Conservation (phyloP, 768 basidiomycete genomes). For the Daedaleopsis nitida region DNA sequence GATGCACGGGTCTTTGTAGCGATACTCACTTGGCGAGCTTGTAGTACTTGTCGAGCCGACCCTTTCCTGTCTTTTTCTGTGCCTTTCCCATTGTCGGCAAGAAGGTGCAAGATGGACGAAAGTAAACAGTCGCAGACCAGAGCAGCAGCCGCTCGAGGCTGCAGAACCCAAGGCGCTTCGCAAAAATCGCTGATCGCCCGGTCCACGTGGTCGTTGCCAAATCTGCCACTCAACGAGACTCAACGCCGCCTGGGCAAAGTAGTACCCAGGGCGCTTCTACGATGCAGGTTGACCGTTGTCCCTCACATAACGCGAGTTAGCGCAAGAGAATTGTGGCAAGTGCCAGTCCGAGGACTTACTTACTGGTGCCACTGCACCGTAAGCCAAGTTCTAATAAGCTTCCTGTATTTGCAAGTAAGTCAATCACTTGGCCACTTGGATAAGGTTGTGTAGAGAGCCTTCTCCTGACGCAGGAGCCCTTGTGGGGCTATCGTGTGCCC, state of each 20-base stretch:
- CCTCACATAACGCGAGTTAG: too few relatives aligned
- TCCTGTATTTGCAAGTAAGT: too few relatives aligned
- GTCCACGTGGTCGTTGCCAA: not conserved
- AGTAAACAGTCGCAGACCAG: not conserved
- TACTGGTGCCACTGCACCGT: too few relatives aligned
- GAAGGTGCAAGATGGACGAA: not conserved
- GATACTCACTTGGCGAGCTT: slow-evolving; percentile 80
- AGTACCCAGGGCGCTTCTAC: too few relatives aligned
- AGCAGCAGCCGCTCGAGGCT: not conserved
- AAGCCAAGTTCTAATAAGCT: too few relatives aligned
- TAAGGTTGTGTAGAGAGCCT: too few relatives aligned
- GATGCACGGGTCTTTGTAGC: slow-evolving; percentile 11
- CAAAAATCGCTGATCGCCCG: slow-evolving; percentile 18
- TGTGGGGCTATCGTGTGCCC: too few relatives aligned
- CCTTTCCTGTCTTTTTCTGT: slow-evolving; percentile 97
- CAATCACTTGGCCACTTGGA: too few relatives aligned
- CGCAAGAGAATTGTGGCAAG: too few relatives aligned
- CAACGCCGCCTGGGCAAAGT: slow-evolving; percentile 1
- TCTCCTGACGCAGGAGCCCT: too few relatives aligned
- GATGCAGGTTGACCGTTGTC: too few relatives aligned
- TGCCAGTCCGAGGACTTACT: too few relatives aligned
- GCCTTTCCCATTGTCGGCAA: slow-evolving; percentile 38
- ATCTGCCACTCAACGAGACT: slow-evolving; percentile 13
- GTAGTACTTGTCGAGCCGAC: slow-evolving; percentile 96
- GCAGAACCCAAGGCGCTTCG: slow-evolving; percentile 4